Conservation (phyloP, 2,329 filamentous ascomycete species). For the Stemphylium vesicarium region DNA sequence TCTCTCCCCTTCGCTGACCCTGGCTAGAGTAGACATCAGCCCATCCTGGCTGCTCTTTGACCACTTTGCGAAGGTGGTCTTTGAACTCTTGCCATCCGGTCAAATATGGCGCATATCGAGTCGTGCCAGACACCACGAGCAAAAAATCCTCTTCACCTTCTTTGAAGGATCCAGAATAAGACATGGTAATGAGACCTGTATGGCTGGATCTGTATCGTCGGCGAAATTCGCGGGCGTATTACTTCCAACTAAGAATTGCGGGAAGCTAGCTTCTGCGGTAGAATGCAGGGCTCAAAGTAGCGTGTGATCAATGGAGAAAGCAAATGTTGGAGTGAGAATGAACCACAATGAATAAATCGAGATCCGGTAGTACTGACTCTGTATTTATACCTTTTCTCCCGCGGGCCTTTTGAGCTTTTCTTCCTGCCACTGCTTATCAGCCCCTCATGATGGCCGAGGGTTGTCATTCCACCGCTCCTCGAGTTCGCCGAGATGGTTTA, state of each 20-base stretch:
- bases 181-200: conserved; percentile 10
- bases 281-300: no score
- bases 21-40: conserved; percentile 40
- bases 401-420: background rate
- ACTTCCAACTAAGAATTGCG: background rate
- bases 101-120: conserved; percentile 35
- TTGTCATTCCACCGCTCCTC: background rate
- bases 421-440: background rate
- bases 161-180: conserved; percentile 19
- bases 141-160: conserved; percentile 37
- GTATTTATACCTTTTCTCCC: conserved; percentile 7
- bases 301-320: no score
- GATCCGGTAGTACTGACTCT: conserved; percentile 5
- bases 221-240: background rate
- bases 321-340: background rate
- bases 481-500: background rate
- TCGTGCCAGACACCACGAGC: conserved; percentile 37
- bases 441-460: background rate
- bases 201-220: background rate
- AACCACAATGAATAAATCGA: background rate
- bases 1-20: conserved; percentile 35
- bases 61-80: conserved; percentile 42
- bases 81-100: conserved; percentile 48
- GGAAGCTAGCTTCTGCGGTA: no score
- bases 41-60: conserved; percentile 48